Conservation (phyloP, 176 grass and related monocot genomes). For the Tuctoria greenei region DNA sequence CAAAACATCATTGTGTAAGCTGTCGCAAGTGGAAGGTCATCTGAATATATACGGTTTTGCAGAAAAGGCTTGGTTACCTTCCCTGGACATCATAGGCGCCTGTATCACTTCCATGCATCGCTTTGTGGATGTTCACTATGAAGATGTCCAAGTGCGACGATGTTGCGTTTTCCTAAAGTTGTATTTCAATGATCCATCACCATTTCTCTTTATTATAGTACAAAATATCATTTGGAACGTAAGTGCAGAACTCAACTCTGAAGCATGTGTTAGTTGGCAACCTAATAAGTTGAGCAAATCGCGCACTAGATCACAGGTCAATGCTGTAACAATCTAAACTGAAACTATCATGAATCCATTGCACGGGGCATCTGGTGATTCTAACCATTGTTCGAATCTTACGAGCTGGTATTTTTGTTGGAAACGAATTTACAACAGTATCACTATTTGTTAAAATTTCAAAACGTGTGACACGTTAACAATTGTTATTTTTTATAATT, state of each 20-base stretch:
- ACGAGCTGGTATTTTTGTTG: background rate
- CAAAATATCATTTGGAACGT: background rate
- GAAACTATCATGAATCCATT: background rate
- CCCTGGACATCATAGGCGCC: slow-evolving; percentile 65
- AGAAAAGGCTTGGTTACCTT: slow-evolving; percentile 41
- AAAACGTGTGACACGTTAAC: background rate
- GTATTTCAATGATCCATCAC: background rate
- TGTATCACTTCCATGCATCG: slow-evolving; percentile 73
- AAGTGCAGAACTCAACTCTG: background rate
- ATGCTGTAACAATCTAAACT: slow-evolving; percentile 1
- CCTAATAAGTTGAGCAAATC: background rate
- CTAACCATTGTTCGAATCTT: background rate
- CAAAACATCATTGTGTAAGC: background rate
- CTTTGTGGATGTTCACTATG: slow-evolving; percentile 78
- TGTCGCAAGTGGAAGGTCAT: too few species aligned
- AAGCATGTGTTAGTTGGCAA: background rate
- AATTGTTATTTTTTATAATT: background rate
- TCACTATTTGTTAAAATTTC: background rate
- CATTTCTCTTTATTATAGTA: background rate
- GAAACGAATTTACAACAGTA: background rate
- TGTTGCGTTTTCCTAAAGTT: slow-evolving; percentile 53
- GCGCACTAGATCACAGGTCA: background rate
- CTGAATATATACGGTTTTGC: background rate
- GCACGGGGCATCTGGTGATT: background rate
- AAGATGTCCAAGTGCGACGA: slow-evolving; percentile 52